These are phyloP conservation scores for Hymenoscyphus repandus DNA, from an alignment of 2,329 filamentous ascomycete species.

Conservation along the genomic window DNA sequence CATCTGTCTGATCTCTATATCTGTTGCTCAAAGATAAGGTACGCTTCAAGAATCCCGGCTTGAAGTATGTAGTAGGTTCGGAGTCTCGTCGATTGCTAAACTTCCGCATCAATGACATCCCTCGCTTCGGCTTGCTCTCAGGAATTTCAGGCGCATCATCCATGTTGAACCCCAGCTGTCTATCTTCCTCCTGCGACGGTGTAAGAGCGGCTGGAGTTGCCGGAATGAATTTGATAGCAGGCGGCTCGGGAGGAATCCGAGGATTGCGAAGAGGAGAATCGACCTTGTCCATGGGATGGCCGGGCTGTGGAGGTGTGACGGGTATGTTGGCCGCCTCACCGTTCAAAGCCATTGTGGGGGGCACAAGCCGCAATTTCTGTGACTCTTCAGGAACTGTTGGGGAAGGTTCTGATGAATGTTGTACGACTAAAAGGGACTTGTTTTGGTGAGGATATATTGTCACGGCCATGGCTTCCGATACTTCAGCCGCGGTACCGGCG, in stretches of 20 bases:
- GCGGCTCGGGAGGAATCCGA: slow-evolving; percentile 51
- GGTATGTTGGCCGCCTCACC: slow-evolving; percentile 37
- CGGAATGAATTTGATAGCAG: slow-evolving; percentile 56
- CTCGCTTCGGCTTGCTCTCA: slow-evolving; percentile 40
- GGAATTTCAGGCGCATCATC: slow-evolving; percentile 28
- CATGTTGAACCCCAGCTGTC: slow-evolving; percentile 49
- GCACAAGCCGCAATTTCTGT: slow-evolving; percentile 11
- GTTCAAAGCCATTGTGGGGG: slow-evolving; percentile 24
- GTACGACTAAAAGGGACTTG: slow-evolving; percentile 55
- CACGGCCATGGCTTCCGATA: slow-evolving; percentile 58
- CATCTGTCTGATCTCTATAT: slow-evolving; percentile 16
- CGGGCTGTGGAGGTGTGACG: slow-evolving; percentile 47
- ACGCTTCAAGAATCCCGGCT: slow-evolving; percentile 46
- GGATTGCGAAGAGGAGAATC: slow-evolving; percentile 60
- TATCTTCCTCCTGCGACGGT: slow-evolving; percentile 47
- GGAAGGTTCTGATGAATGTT: slow-evolving; percentile 22
- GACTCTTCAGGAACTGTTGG: slow-evolving; percentile 9
- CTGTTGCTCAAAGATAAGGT: slow-evolving; percentile 29
- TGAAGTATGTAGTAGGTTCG: slow-evolving; percentile 45
- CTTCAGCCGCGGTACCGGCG: slow-evolving; percentile 54
- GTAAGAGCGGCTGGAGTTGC: slow-evolving; percentile 57
- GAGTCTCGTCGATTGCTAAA: slow-evolving; percentile 46
- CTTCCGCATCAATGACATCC: slow-evolving; percentile 47
- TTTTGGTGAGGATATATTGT: slow-evolving; percentile 61
- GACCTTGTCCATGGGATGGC: slow-evolving; percentile 45